A percentile compares a stretch with the other conserved stretches of the same genome.
Conservation (phyloP, 345 rosid species). For the Salix viminalis region DNA sequence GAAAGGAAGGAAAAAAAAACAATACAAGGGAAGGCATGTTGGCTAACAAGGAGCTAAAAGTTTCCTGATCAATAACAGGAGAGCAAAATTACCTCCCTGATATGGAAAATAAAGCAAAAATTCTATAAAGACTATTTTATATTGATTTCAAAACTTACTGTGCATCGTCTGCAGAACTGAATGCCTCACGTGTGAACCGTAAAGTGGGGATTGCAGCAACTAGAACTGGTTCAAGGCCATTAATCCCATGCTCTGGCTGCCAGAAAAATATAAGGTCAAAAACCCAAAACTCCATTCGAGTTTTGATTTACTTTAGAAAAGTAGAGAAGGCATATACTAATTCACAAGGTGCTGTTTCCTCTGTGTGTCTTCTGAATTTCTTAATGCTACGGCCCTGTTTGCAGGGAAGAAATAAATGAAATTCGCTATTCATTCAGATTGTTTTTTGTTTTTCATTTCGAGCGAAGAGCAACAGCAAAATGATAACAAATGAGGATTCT, state of each 20-base stretch:
- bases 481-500: neutral
- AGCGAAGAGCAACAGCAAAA: neutral
- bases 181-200: conserved; percentile 45
- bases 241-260: conserved; percentile 43
- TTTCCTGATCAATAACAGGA: neutral
- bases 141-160: conserved; percentile 38
- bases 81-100: no score
- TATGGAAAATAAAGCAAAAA: neutral
- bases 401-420: neutral
- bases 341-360: neutral
- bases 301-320: neutral
- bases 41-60: neutral
- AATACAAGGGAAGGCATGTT: neutral
- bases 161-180: conserved; percentile 49
- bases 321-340: neutral
- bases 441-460: neutral
- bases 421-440: neutral
- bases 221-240: conserved; percentile 53
- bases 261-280: neutral
- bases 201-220: conserved; percentile 68
- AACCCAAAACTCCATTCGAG: conserved; percentile 1
- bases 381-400: no score
- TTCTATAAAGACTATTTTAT: neutral
- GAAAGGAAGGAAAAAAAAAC: no score
- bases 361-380: neutral